These are phyloP conservation scores for Striga hermonthica DNA, from an alignment of 305 asterid genomes.

Conservation along the genomic window DNA sequence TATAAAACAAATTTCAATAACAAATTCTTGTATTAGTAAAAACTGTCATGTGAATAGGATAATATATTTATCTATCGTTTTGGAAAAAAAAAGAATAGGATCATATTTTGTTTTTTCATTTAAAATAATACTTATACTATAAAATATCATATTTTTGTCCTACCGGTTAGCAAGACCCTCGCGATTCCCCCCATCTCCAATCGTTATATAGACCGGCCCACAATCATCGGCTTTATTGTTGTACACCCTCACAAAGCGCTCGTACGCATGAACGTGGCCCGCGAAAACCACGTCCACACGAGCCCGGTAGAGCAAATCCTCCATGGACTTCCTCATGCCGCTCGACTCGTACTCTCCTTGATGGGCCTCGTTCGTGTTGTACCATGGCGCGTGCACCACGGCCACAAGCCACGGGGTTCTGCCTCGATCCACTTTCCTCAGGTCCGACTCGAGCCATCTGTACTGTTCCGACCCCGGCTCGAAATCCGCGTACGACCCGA, in stretches of 20 bases:
- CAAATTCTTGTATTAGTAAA: not conserved
- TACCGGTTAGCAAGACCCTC: slow-evolving; percentile 61
- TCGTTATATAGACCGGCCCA: slow-evolving; percentile 63
- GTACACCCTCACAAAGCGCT: slow-evolving; percentile 75
- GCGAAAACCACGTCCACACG: slow-evolving; percentile 63
- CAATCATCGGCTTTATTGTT: slow-evolving; percentile 44
- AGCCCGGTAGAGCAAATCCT: slow-evolving; percentile 58
- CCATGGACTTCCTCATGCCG: slow-evolving; percentile 63
- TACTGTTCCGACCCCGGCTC: slow-evolving; percentile 51
- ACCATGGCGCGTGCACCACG: slow-evolving; percentile 80
- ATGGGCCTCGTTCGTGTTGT: slow-evolving; percentile 66
- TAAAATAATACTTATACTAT: not conserved
- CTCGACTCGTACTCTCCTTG: slow-evolving; percentile 54
- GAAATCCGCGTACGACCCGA: slow-evolving; percentile 70
- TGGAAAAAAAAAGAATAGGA: not conserved
- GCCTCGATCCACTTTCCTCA: slow-evolving; percentile 44
- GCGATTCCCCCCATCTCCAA: slow-evolving; percentile 84
- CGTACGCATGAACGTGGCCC: slow-evolving; percentile 88
- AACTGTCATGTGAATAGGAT: not conserved
- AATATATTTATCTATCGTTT: too few relatives aligned
- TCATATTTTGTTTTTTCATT: not conserved
- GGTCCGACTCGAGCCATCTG: slow-evolving; percentile 53
- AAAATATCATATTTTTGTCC: not conserved
- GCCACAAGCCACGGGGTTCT: slow-evolving; percentile 69
- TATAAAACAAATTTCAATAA: too few relatives aligned